These are phyloP conservation scores for Neoboletus brunneissimus DNA, from an alignment of 768 basidiomycete species.

Conservation along the genomic window DNA sequence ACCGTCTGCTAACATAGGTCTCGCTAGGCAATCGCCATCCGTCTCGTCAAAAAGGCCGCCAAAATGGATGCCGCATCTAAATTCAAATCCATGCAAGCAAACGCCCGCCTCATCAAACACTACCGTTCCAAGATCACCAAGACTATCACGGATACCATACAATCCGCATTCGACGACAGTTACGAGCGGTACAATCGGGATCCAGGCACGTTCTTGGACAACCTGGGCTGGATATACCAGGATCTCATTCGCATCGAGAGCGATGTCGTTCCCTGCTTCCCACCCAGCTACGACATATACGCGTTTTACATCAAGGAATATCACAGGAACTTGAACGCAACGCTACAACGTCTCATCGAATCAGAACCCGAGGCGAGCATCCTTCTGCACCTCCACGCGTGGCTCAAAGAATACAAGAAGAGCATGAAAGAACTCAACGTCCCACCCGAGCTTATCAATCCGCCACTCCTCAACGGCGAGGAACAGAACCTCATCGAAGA, in stretches of 20 bases:
- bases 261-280: conserved; percentile 89
- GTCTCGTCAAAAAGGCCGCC: conserved; percentile 90
- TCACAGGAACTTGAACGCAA: conserved; percentile 78
- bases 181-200: conserved; percentile 61
- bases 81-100: conserved; percentile 90
- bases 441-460: conserved; percentile 76
- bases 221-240: conserved; percentile 88
- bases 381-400: conserved; percentile 81
- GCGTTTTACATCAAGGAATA: conserved; percentile 82
- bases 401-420: conserved; percentile 94
- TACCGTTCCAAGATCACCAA: conserved; percentile 89
- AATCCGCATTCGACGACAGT: conserved; percentile 63
- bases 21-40: conserved; percentile 82
- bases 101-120: conserved; percentile 91
- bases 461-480: conserved; percentile 91
- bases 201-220: conserved; percentile 71
- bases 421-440: conserved; percentile 94
- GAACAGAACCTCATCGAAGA: conserved; percentile 93
- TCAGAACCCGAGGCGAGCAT: conserved; percentile 85
- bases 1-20: background rate
- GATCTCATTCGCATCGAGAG: conserved; percentile 92
- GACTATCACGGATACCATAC: conserved; percentile 75
- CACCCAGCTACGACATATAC: conserved; percentile 87
- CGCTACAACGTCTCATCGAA: conserved; percentile 65
- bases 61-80: conserved; percentile 91